Percentiles rank a stretch among this genome's conserved stretches.
Conservation (phyloP, 805 yeast genomes). For the Millerago galiae region DNA sequence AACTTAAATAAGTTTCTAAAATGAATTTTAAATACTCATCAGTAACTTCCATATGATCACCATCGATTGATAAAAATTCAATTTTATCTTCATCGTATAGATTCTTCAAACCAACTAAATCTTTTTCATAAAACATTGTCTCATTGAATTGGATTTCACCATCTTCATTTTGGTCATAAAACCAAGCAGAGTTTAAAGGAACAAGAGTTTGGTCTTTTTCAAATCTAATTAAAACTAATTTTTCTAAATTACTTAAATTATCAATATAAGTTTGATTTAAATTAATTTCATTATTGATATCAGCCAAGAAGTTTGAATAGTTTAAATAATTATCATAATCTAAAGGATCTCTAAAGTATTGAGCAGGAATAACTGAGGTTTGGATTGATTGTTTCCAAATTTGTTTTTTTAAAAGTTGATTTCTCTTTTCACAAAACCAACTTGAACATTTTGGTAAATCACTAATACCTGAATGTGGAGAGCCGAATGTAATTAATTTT, state of each 20-base stretch:
- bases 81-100: slow-evolving; percentile 39
- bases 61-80: slow-evolving; percentile 46
- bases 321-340: slow-evolving; percentile 49
- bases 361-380: slow-evolving; percentile 58
- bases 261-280: slow-evolving; percentile 34
- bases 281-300: slow-evolving; percentile 54
- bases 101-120: slow-evolving; percentile 52
- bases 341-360: slow-evolving; percentile 60
- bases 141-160: slow-evolving; percentile 41
- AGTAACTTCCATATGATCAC: slow-evolving; percentile 59
- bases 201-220: slow-evolving; percentile 58
- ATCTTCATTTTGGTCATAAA: slow-evolving; percentile 45
- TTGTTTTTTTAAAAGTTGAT: slow-evolving; percentile 48
- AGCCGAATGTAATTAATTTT: slow-evolving; percentile 66
- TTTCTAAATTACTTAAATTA: slow-evolving; percentile 39
- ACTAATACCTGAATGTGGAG: slow-evolving; percentile 72
- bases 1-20: slow-evolving; percentile 37
- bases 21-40: slow-evolving; percentile 42
- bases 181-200: slow-evolving; percentile 70
- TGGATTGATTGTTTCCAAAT: slow-evolving; percentile 57
- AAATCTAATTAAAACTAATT: slow-evolving; percentile 55
- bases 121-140: slow-evolving; percentile 44
- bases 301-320: slow-evolving; percentile 54
- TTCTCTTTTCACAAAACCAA: slow-evolving; percentile 54
- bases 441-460: slow-evolving; percentile 60